These are phyloP conservation scores for Pichia nakasei DNA, from an alignment of 805 yeast genomes.

Conservation along the genomic window DNA sequence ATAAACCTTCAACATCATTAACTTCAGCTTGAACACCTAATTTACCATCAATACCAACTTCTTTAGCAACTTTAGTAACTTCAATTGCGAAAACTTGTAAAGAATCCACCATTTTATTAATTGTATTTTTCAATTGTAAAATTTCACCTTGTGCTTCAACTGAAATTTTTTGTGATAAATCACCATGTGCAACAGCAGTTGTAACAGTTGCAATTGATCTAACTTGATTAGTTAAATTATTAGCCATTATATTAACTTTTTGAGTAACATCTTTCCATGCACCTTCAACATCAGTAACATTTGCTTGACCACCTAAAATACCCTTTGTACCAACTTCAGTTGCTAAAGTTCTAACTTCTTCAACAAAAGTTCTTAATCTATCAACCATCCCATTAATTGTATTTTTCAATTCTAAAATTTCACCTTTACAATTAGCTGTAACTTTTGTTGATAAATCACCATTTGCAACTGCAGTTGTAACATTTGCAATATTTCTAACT, in stretches of 20 bases:
- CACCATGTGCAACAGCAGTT: slow-evolving; percentile 88
- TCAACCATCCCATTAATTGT: slow-evolving; percentile 88
- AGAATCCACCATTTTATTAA: slow-evolving; percentile 89
- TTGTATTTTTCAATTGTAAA: slow-evolving; percentile 74
- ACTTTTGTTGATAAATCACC: slow-evolving; percentile 78
- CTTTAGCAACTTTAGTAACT: slow-evolving; percentile 84
- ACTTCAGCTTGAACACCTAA: slow-evolving; percentile 90
- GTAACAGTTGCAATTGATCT: slow-evolving; percentile 86
- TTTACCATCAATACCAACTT: slow-evolving; percentile 90
- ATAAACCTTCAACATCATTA: slow-evolving; percentile 80
- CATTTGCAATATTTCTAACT: slow-evolving; percentile 80
- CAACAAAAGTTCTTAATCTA: slow-evolving; percentile 71
- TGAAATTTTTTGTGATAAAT: slow-evolving; percentile 72
- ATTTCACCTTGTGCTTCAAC: slow-evolving; percentile 91
- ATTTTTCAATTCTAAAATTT: slow-evolving; percentile 67
- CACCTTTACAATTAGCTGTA: slow-evolving; percentile 80
- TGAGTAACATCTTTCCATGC: slow-evolving; percentile 88
- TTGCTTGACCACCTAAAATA: slow-evolving; percentile 84
- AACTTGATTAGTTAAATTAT: slow-evolving; percentile 79
- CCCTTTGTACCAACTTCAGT: slow-evolving; percentile 82
- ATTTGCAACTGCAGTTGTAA: slow-evolving; percentile 79
- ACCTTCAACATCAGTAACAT: slow-evolving; percentile 77
- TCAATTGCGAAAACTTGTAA: slow-evolving; percentile 81
- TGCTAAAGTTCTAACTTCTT: slow-evolving; percentile 78
- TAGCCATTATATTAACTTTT: slow-evolving; percentile 82